phyloP scores from a whole-genome alignment of 768 basidiomycete species.

The Mycena vitilis region DNA sequence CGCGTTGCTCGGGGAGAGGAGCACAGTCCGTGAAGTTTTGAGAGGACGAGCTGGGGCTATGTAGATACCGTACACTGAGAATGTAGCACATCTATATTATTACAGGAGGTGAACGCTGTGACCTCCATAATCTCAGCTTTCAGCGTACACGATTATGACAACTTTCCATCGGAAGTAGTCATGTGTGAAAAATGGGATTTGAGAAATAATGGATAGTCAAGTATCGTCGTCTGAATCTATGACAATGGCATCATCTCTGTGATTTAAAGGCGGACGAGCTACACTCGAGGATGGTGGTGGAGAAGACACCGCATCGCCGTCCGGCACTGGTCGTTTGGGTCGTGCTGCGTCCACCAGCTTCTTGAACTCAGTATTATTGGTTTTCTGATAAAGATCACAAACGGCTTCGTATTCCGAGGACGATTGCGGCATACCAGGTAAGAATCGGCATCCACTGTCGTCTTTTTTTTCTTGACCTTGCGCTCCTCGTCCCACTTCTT shows the following conservation, averaged over 20 bases:
- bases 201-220: not conserved
- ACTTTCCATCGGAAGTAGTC: too few relatives aligned
- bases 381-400: conserved; percentile 45
- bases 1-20: conserved; percentile 78
- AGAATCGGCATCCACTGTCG: conserved; percentile 52
- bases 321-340: conserved; percentile 31
- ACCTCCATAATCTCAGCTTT: too few relatives aligned
- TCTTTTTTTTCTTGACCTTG: conserved; percentile 53
- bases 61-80: conserved; percentile 26
- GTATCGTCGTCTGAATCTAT: conserved; percentile 51
- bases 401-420: conserved; percentile 7
- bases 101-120: not conserved
- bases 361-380: conserved; percentile 53
- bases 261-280: conserved; percentile 7
- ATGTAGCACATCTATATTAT: conserved; percentile 29
- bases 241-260: conserved; percentile 44
- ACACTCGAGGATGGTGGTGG: conserved; percentile 4
- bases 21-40: conserved; percentile 72
- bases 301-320: conserved; percentile 4
- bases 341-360: conserved; percentile 52
- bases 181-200: too few relatives aligned
- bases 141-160: too few relatives aligned
- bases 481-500: conserved; percentile 68
- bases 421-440: conserved; percentile 50
- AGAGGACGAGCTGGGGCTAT: conserved; percentile 47